A percentile compares a stretch with the other conserved stretches of the same genome.
Evolutionary conservation across 2,329 filamentous ascomycete species (phyloP).

Genomic region (Pyricularia sp.): DNA sequence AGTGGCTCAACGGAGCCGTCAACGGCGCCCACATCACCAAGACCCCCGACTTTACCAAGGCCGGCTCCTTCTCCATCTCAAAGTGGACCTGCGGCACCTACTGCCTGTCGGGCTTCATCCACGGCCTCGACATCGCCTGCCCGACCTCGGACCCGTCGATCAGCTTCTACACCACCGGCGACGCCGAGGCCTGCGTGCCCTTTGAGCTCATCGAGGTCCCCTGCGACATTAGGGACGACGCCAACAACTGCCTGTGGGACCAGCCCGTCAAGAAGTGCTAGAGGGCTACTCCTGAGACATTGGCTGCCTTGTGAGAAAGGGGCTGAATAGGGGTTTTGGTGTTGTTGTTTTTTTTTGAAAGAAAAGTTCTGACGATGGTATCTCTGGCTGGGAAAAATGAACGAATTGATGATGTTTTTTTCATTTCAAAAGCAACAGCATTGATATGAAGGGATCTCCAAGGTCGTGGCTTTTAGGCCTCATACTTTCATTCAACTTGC

Average conservation of each 20-base stretch:
- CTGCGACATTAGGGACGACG: background rate
- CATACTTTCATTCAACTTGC: too few species aligned
- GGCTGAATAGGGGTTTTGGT: too few species aligned
- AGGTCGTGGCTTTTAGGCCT: too few species aligned
- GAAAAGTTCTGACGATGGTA: too few species aligned
- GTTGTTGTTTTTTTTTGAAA: too few species aligned
- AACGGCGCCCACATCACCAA: background rate
- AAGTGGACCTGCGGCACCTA: background rate
- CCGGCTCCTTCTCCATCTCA: background rate
- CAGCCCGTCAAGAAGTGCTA: background rate
- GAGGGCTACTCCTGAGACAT: background rate
- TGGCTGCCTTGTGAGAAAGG: too few species aligned
- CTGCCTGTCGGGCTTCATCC: background rate
- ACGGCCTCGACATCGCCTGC: background rate
- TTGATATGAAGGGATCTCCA: too few species aligned
- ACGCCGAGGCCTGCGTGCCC: background rate
- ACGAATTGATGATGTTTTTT: too few species aligned
- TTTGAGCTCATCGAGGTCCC: background rate
- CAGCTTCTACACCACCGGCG: background rate
- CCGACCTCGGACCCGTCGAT: background rate
- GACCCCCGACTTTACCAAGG: background rate
- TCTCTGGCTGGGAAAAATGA: too few species aligned
- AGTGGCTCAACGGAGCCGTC: background rate
- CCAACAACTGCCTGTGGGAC: background rate
- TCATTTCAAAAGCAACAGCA: too few species aligned